Evolutionary conservation across 805 yeast species (phyloP), one percentile per base, ranked within the genome.

Genomic region (Metschnikowia gelsemii): DNA sequence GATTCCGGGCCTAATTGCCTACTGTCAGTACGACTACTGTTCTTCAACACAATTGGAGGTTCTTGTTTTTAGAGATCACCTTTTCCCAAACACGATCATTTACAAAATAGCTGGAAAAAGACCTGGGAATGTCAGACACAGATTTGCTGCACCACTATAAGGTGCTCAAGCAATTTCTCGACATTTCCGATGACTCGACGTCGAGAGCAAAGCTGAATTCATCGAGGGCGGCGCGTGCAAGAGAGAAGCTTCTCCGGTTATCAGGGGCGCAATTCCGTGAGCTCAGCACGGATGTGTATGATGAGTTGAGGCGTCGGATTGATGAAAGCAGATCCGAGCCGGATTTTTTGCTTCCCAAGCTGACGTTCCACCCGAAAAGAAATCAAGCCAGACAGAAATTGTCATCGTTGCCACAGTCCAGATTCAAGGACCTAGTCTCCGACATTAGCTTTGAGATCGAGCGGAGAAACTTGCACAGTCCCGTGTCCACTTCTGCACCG

Each of bases 371-470:
- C 62, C 90, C 95, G 31, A 90, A 89, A 59, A 78, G 99, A 57
- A 95, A 93, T 59, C 95, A 89, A 62, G 98, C 99, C 2, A 76
- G 99, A 54, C 87, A 87, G 62, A 91, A 90, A 64, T 74, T 93
- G 52, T 84, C 96, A 4, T 80, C 86, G 35, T 75, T 93, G 44
- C 93, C 96, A 2, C 80, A 82, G 36, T 62, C 82, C 3, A 68
- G 98, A 46, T 93, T 93, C 66, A 82, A 83, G 53, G 99, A 91
- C 60, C 76, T 93, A 59, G 95, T 88, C 14, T 82, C 85, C 43
- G 99, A 93, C 60, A 89, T 93, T 31, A 70, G 85, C 31, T 87
- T 70, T 60, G 99, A 93, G 62, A 86, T 89, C 37, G 88, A 84
- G 56, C 77, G 96, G 56, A 70, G 96, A 53, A 72, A 73, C 19